Evolutionary conservation across 768 basidiomycete genomes (phyloP).

Genomic region (Rhizopogon vinicolor): DNA sequence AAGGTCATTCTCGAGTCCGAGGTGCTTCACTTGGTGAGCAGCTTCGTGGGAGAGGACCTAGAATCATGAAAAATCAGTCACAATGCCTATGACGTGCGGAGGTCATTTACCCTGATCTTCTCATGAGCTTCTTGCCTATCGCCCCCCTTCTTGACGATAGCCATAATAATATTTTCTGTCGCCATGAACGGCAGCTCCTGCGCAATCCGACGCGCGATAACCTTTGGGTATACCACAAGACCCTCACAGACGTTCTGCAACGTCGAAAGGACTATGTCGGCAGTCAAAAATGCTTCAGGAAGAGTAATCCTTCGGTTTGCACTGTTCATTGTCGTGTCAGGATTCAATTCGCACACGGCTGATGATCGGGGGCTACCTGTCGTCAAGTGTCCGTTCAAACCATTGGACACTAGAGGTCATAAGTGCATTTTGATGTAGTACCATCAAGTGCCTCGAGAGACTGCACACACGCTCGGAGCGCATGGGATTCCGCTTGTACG

Average conservation of each 20-base stretch:
- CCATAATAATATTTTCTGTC: conserved; percentile 99
- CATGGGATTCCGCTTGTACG: conserved; percentile 99
- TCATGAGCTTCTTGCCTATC: conserved; percentile 98
- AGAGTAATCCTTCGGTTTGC: conserved; percentile 96
- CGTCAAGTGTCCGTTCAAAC: conserved; percentile 98
- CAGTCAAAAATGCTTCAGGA: conserved; percentile 95
- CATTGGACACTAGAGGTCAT: conserved; percentile 96
- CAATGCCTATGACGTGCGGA: neutral
- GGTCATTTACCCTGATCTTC: conserved; percentile 69
- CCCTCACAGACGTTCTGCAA: conserved; percentile 97
- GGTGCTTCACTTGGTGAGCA: conserved; percentile 88
- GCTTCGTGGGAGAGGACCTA: conserved; percentile 94
- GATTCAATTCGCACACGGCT: neutral
- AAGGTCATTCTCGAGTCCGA: conserved; percentile 93
- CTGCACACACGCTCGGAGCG: conserved; percentile 97
- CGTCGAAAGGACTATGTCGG: conserved; percentile 94
- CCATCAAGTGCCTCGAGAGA: conserved; percentile 91
- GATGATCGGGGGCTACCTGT: conserved; percentile 51
- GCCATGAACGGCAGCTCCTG: conserved; percentile 99
- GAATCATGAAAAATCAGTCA: conserved; percentile 9
- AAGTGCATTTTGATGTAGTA: conserved; percentile 93
- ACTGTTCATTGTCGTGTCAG: conserved; percentile 34
- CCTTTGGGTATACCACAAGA: conserved; percentile 95
- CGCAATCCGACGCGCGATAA: conserved; percentile 86
- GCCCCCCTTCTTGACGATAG: conserved; percentile 90